Conservation (phyloP, 768 basidiomycete species). For the Candolleomyces eurysporus region DNA sequence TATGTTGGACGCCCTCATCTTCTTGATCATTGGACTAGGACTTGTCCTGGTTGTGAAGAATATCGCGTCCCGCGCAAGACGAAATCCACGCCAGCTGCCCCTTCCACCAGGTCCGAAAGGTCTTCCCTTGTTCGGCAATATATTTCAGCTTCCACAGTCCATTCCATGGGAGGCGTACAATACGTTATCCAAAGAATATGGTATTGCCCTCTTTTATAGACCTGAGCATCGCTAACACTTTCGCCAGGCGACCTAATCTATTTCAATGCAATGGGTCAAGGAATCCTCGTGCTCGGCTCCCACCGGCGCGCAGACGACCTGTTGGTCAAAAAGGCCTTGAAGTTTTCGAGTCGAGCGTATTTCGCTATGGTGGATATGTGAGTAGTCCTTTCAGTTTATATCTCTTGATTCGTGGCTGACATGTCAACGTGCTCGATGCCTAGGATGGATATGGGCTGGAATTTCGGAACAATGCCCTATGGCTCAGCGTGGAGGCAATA, state of each 20-base stretch:
- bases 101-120: conserved; percentile 3
- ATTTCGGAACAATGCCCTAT: conserved; percentile 14
- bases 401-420: not conserved
- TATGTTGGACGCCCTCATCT: too few relatives aligned
- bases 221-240: not conserved
- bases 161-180: not conserved
- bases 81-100: not conserved
- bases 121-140: not conserved
- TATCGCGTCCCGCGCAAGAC: too few relatives aligned
- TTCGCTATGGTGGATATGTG: conserved; percentile 10
- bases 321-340: conserved; percentile 3
- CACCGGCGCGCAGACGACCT: not conserved
- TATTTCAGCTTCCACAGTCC: not conserved
- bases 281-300: conserved; percentile 8
- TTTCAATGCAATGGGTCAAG: conserved; percentile 11
- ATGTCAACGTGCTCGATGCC: not conserved
- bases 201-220: not conserved
- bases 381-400: not conserved
- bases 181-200: not conserved
- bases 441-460: conserved; percentile 10
- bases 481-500: conserved; percentile 19
- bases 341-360: conserved; percentile 5
- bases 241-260: conserved; percentile 13
- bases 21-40: too few relatives aligned
- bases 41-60: too few relatives aligned